Conservation (phyloP, 2,329 filamentous ascomycete genomes). For the Fusarium siculi region DNA sequence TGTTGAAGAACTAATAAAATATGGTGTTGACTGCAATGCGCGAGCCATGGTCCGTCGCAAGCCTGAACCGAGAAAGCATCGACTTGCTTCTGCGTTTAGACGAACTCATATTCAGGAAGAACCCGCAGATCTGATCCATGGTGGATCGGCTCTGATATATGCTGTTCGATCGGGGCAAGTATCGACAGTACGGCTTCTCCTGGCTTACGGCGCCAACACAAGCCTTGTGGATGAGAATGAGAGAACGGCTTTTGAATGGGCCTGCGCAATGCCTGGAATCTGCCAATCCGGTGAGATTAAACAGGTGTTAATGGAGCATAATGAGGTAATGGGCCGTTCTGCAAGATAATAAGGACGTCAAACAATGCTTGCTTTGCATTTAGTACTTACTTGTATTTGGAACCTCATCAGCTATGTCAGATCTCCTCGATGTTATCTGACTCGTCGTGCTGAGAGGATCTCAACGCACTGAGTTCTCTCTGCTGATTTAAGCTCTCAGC, state of each 20-base stretch:
- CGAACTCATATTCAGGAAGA: too few species aligned
- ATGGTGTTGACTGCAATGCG: not conserved
- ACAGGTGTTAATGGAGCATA: not conserved
- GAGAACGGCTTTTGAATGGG: not conserved
- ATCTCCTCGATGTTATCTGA: not conserved
- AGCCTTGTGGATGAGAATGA: rapidly evolving
- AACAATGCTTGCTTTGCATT: rapidly evolving
- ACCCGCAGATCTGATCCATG: too few species aligned
- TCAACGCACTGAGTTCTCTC: too few species aligned
- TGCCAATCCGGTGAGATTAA: too few species aligned
- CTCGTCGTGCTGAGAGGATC: too few species aligned
- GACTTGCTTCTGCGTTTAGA: too few species aligned
- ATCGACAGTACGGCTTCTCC: not conserved
- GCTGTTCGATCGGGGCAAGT: rapidly evolving
- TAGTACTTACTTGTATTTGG: not conserved
- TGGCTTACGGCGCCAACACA: not conserved
- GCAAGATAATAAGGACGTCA: rapidly evolving
- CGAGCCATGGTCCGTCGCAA: too few species aligned
- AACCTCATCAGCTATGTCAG: rapidly evolving
- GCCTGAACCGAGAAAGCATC: too few species aligned
- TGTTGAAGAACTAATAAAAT: not conserved
- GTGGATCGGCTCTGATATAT: not conserved
- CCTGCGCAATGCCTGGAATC: not conserved
- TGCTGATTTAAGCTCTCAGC: too few species aligned
- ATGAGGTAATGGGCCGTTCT: not conserved